Conservation (phyloP, 371 early-diverging fungal species). For the Mucor piriformis region DNA sequence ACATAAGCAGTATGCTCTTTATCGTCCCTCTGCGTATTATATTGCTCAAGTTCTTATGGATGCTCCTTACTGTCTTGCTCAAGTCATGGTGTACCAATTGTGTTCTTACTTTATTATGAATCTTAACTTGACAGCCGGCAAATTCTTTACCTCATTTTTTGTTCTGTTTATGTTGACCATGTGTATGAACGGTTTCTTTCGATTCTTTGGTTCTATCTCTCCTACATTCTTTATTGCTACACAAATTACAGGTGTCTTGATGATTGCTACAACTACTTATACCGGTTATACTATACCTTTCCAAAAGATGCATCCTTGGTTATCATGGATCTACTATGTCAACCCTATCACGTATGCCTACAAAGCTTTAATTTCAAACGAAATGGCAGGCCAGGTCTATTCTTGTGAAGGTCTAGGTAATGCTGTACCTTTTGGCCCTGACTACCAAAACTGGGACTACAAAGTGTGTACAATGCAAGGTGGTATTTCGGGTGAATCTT, state of each 20-base stretch:
- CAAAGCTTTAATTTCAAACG: slow-evolving; percentile 72
- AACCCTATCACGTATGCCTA: slow-evolving; percentile 74
- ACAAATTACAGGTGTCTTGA: slow-evolving; percentile 55
- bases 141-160: slow-evolving; percentile 56
- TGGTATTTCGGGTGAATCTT: slow-evolving; percentile 50
- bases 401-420: slow-evolving; percentile 50
- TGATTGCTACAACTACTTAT: slow-evolving; percentile 62
- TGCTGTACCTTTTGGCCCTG: slow-evolving; percentile 63
- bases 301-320: slow-evolving; percentile 68
- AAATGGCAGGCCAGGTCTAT: slow-evolving; percentile 65
- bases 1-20: slow-evolving; percentile 69
- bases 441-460: slow-evolving; percentile 54
- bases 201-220: slow-evolving; percentile 47
- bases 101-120: slow-evolving; percentile 68
- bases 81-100: slow-evolving; percentile 49
- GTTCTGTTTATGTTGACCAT: slow-evolving; percentile 50
- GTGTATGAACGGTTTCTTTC: slow-evolving; percentile 55
- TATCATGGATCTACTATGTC: slow-evolving; percentile 76
- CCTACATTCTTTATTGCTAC: slow-evolving; percentile 60
- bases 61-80: slow-evolving; percentile 32
- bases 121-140: slow-evolving; percentile 51
- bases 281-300: slow-evolving; percentile 71
- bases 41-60: slow-evolving; percentile 59
- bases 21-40: slow-evolving; percentile 66
- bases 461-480: slow-evolving; percentile 68